These are phyloP conservation scores for Torrubiellomyces zombiae DNA, from an alignment of 2,329 filamentous ascomycete genomes.

Conservation along the genomic window DNA sequence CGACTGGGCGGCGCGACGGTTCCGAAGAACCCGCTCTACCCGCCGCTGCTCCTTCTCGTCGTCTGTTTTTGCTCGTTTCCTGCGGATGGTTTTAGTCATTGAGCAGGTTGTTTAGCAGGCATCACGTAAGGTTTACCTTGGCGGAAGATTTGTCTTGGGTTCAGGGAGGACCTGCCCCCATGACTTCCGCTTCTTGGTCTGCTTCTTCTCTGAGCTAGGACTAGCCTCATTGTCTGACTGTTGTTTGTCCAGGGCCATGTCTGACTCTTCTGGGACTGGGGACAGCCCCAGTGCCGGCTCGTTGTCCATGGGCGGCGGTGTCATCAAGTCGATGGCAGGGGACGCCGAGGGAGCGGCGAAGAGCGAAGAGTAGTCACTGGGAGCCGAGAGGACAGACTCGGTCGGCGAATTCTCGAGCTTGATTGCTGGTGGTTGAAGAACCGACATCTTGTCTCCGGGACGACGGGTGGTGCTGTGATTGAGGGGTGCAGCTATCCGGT, in stretches of 20 bases:
- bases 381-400: constrained; percentile 36
- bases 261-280: constrained; percentile 10
- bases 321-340: constrained; percentile 31
- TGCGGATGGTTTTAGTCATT: constrained; percentile 19
- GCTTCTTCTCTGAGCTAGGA: constrained; percentile 54
- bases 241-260: too few relatives aligned
- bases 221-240: too few relatives aligned
- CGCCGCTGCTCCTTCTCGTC: constrained; percentile 97
- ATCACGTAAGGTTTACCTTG: too few relatives aligned
- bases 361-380: constrained; percentile 32
- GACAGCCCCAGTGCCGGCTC: constrained; percentile 9
- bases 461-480: background rate
- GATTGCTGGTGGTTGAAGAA: constrained; percentile 23
- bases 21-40: constrained; percentile 91
- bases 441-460: constrained; percentile 18
- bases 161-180: constrained; percentile 96
- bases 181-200: constrained; percentile 86
- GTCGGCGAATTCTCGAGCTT: constrained; percentile 37
- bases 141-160: constrained; percentile 90
- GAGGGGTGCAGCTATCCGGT: too few relatives aligned
- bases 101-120: too few relatives aligned
- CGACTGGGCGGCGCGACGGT: constrained; percentile 89
- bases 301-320: constrained; percentile 24
- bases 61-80: constrained; percentile 95
- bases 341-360: constrained; percentile 20